phyloP scores from a whole-genome alignment of 192 early-diverging fungal genomes.

The Backusella mclennaniae region DNA sequence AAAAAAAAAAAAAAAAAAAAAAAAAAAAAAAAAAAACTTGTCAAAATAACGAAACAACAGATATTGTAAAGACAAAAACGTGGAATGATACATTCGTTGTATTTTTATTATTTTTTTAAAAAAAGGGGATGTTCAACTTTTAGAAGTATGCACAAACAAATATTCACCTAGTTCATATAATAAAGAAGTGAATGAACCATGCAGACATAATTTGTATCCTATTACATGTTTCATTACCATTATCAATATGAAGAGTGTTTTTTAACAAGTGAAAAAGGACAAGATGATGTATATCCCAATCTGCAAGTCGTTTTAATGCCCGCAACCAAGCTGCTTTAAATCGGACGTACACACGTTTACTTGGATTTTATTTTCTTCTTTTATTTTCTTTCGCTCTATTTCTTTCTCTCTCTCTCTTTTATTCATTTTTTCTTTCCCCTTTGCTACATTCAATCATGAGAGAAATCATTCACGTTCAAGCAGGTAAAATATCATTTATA shows the following conservation, averaged over 20 bases:
- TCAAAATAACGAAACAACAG: neutral
- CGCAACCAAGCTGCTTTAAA: neutral
- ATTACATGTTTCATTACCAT: neutral
- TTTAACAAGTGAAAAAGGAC: neutral
- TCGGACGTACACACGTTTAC: neutral
- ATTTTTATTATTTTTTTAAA: neutral
- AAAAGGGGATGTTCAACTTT: neutral
- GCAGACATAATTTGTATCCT: neutral
- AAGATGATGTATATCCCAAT: neutral
- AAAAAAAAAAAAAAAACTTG: neutral
- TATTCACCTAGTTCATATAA: neutral
- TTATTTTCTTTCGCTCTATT: neutral
- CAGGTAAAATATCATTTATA: conserved; percentile 38
- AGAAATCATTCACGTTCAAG: conserved; percentile 59
- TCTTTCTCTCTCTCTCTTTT: neutral
- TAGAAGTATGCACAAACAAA: neutral
- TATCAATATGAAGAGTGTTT: neutral
- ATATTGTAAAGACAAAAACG: neutral
- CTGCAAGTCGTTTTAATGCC: neutral
- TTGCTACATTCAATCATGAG: conserved; percentile 39
- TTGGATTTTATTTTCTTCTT: neutral
- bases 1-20: too few relatives aligned
- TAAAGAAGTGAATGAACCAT: neutral
- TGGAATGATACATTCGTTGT: neutral
- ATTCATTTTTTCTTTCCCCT: neutral